Evolutionary conservation across 139 green algal genomes (phyloP), one percentile per base, ranked within the genome.

Genomic region (Zygnema cylindricum): DNA sequence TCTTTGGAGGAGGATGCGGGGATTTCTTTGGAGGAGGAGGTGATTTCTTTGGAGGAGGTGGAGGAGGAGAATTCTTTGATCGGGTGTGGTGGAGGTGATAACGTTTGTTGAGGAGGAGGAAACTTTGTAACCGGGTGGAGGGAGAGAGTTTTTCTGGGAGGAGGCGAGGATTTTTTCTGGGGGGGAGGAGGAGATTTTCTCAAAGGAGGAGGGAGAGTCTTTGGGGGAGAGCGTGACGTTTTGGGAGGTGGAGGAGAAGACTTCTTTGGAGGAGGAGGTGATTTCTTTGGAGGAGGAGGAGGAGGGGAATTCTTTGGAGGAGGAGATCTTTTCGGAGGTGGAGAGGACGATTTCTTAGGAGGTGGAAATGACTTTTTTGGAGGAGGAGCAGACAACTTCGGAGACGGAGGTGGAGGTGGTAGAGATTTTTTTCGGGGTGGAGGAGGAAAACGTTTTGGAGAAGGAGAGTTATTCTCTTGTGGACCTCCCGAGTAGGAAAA

Each of bases 401-500:
- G 42, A 3, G 3, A 25, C 71, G 7, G 3, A 25, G 71, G 71
- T 38, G 71, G 71, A 43, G 71, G 71, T 30, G 71, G 71, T 38
- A 11, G 7, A 11, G 71, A 16, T 11, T 7, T 41, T 25, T 41
- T 75, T 30, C 30, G 35, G 40, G 77, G 22, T 41, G 49, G 11
- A 75, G 38, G 36, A 85, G 49, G 1, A n/a, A n/a, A n/a, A n/a
- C n/a, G n/a, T n/a, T n/a, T n/a, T 11, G 71, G 38, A 79, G 71
- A 43, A 79, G 71, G 71, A 3, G 71, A 79, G 71, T 7, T 11
- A 79, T 7, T 25, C 7, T 7, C 7, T 79, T 7, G 36, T 7
- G 71, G 7, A 38, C 36, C 38, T 41, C 36, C 71, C 35, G 3
- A 16, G 71, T 79, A 79, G 36, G 36, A n/a, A 41, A 11, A 3